Conservation (phyloP, 2,329 filamentous ascomycete species). For the Plectosphaerella plurivora region DNA sequence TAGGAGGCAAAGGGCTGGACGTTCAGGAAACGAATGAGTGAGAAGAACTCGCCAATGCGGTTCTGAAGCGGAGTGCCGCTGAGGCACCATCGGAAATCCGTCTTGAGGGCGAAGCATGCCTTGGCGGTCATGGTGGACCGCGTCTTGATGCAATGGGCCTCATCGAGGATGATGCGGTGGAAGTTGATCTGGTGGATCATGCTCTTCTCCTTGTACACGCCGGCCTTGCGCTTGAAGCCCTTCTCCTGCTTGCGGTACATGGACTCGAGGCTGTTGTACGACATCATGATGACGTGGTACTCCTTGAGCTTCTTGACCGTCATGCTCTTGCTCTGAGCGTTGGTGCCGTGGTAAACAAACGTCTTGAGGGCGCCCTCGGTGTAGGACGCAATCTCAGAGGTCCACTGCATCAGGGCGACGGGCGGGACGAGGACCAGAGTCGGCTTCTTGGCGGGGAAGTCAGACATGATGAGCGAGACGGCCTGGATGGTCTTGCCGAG, state of each 20-base stretch:
- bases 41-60: constrained; percentile 96
- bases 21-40: constrained; percentile 85
- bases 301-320: constrained; percentile 70
- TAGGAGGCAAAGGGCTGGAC: constrained; percentile 88
- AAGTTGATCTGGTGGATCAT: constrained; percentile 81
- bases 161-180: constrained; percentile 89
- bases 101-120: constrained; percentile 87
- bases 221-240: constrained; percentile 77
- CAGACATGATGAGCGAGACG: constrained; percentile 96
- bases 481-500: constrained; percentile 98
- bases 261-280: constrained; percentile 88
- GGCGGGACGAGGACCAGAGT: constrained; percentile 87
- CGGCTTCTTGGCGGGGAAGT: constrained; percentile 79
- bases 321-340: constrained; percentile 75
- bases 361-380: constrained; percentile 89
- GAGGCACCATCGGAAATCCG: constrained; percentile 90
- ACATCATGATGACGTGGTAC: constrained; percentile 95
- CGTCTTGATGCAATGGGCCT: constrained; percentile 91
- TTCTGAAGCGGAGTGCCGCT: constrained; percentile 96
- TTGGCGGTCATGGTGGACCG: constrained; percentile 88
- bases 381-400: constrained; percentile 71
- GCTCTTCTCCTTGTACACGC: constrained; percentile 74
- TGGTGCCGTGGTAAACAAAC: constrained; percentile 84
- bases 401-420: constrained; percentile 95
- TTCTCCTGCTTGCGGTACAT: constrained; percentile 90